Conservation (phyloP, 2,329 filamentous ascomycete genomes). For the Aschersonia sp. region DNA sequence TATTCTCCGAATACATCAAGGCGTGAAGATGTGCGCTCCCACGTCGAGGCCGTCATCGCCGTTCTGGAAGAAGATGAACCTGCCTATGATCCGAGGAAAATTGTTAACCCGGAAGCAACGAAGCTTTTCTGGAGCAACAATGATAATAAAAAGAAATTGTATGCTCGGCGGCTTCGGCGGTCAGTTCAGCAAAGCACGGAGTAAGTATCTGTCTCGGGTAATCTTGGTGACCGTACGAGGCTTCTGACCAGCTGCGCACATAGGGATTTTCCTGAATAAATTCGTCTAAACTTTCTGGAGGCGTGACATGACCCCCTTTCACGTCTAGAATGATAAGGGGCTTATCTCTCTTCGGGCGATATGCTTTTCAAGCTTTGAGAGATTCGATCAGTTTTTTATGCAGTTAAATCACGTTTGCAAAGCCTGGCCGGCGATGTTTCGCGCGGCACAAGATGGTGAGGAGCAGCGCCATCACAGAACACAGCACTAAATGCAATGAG, state of each 20-base stretch:
- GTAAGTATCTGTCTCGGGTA: slow-evolving; percentile 20
- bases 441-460: too few species aligned
- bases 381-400: neutral
- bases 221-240: neutral
- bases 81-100: slow-evolving; percentile 77
- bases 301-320: neutral
- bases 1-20: slow-evolving; percentile 52
- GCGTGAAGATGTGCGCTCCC: slow-evolving; percentile 62
- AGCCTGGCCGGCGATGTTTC: neutral
- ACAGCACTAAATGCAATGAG: too few species aligned
- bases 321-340: neutral
- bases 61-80: slow-evolving; percentile 79
- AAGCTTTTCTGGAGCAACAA: slow-evolving; percentile 73
- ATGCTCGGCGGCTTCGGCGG: slow-evolving; percentile 66
- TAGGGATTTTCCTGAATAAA: slow-evolving; percentile 15
- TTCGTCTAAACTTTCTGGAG: neutral
- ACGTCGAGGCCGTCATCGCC: slow-evolving; percentile 71
- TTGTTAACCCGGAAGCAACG: slow-evolving; percentile 74
- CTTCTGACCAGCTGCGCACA: neutral
- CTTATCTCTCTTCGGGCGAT: too few species aligned
- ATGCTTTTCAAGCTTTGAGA: neutral
- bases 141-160: slow-evolving; percentile 62
- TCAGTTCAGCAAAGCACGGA: slow-evolving; percentile 59
- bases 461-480: too few species aligned
- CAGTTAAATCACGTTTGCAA: neutral